phyloP scores from a whole-genome alignment of 2,329 filamentous ascomycete species.

The Rosellinia necatrix region DNA sequence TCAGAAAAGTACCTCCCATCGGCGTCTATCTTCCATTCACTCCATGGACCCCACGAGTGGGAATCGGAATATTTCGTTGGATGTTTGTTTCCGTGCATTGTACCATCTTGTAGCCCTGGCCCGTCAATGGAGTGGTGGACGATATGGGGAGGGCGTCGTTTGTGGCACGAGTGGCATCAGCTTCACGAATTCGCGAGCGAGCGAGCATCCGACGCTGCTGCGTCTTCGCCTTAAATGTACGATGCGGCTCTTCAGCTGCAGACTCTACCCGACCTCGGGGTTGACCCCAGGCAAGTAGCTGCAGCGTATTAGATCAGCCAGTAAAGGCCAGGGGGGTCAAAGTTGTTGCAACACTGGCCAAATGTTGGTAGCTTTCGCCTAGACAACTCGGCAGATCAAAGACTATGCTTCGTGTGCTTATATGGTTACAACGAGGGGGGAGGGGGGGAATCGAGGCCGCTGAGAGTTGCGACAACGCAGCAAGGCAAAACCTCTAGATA shows the following conservation, averaged over 20 bases:
- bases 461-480: constrained; percentile 1
- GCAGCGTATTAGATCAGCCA: constrained; percentile 11
- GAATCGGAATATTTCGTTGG: constrained; percentile 27
- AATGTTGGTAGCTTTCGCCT: no score
- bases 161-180: constrained; percentile 27
- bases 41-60: constrained; percentile 32
- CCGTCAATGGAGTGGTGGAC: constrained; percentile 31
- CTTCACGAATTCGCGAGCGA: constrained; percentile 28
- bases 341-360: no score
- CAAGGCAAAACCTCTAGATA: neutral
- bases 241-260: constrained; percentile 37
- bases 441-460: constrained; percentile 8
- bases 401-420: no score
- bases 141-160: constrained; percentile 28
- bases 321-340: constrained; percentile 22
- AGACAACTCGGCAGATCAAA: no score
- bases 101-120: constrained; percentile 37
- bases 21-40: constrained; percentile 36
- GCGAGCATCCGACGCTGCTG: constrained; percentile 27
- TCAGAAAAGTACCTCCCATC: constrained; percentile 31
- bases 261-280: constrained; percentile 24
- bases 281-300: constrained; percentile 22
- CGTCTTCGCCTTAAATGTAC: constrained; percentile 36
- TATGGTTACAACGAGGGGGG: constrained; percentile 5
- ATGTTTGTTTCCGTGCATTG: constrained; percentile 38